Evolutionary conservation across 139 green algal species (phyloP).

Genomic region (Volvox africanus): DNA sequence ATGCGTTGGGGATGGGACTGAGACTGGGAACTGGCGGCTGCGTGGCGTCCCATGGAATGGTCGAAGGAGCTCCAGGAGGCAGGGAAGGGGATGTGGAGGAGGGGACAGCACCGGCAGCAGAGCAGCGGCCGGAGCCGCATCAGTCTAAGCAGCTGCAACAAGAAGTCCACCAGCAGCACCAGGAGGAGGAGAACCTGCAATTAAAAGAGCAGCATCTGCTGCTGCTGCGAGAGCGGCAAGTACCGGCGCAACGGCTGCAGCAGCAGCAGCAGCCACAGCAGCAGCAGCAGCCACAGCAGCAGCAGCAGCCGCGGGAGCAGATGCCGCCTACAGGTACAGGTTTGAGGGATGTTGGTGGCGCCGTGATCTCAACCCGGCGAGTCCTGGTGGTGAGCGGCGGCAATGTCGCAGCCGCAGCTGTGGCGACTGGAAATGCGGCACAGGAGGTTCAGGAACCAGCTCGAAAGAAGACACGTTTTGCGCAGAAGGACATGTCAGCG

Average conservation of each 20-base stretch:
- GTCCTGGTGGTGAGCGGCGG: no score
- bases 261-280: not conserved
- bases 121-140: not conserved
- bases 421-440: no score
- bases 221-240: not conserved
- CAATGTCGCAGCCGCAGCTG: no score
- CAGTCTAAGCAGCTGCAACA: not conserved
- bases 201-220: not conserved
- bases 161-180: not conserved
- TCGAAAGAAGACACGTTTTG: no score
- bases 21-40: not conserved
- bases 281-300: not conserved
- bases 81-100: not conserved
- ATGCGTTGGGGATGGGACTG: not conserved
- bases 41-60: no score
- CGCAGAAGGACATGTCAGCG: no score
- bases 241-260: not conserved
- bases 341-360: not conserved
- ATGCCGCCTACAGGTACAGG: not conserved
- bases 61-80: no score
- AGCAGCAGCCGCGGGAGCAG: not conserved
- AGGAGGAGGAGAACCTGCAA: not conserved
- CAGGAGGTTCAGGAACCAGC: no score
- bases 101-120: not conserved
- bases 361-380: not conserved